Base-by-base conservation (phyloP, 495 filamentous ascomycete species). In the Rhypophila decipiens region DNA sequence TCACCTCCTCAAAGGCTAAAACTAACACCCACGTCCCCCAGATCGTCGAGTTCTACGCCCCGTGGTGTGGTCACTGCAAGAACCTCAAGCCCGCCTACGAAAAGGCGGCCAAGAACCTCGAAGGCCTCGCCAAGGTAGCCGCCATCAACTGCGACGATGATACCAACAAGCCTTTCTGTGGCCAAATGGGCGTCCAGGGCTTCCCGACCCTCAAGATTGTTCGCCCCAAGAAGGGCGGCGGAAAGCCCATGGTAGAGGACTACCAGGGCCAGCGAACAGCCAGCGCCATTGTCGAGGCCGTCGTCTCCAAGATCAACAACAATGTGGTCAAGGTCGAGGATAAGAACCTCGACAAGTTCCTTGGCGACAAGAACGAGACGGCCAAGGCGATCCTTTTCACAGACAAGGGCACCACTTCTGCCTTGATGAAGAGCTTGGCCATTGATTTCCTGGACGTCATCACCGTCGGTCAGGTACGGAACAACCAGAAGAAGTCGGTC, bases 121-220 rank as follows among this genome's bases (percentile, higher is more conserved):
- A 85, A 15, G 94, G 93, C 7, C 71, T 99, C 23, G 93, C 88
- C 45, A 93, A 95, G 57, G 91, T 97, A 23, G 94, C 86, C 11
- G 93, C 93, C 24, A 75, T 99, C 53, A 87, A 99, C 65, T 99
- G 93, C 68, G 93, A 97, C 54, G 90, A 95, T 21, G 94, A 97
- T 34, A 72, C 74, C 43, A 99, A 99, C 74, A 97, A 97, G 67
- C 72, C 75, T 3, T 78, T 97, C 56, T 99, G 93, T 65, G 81
- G 86, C 33, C 66, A 71, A 42, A 88, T 96, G 82, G 93, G 91
- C 39, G 83, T 99, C 19, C 77, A 95, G 69, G 93, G 93, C 35
- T 99, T 96, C 73, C 93, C 93, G 2, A 97, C 93, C 1, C 73
- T 99, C 45, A 99, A 99, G 76, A 91, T 95, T 47, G 79, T 97